A percentile compares a stretch with the other conserved stretches of the same genome.
These are phyloP conservation scores for Plicaturopsis crispa DNA, from an alignment of 768 basidiomycete genomes.

Conservation along the genomic window DNA sequence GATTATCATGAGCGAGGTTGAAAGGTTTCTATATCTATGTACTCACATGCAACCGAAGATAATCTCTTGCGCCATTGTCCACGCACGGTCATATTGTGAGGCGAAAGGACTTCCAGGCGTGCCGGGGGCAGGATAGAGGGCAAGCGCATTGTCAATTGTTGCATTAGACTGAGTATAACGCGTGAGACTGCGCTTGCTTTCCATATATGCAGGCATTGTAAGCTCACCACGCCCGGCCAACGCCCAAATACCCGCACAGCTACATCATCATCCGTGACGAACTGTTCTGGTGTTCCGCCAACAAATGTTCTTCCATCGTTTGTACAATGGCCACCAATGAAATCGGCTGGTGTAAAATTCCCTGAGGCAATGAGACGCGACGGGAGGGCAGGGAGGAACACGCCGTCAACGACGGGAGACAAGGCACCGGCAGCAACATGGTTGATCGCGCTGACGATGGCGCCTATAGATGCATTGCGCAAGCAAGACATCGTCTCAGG, in stretches of 20 bases:
- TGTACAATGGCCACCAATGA: slow-evolving; percentile 33
- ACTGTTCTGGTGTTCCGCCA: slow-evolving; percentile 25
- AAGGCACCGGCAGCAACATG: slow-evolving; percentile 22
- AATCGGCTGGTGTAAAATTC: slow-evolving; percentile 24
- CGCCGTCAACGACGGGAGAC: slow-evolving; percentile 21
- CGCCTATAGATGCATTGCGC: slow-evolving; percentile 18
- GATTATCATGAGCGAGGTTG: not conserved
- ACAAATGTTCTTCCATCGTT: slow-evolving; percentile 36
- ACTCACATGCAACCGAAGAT: slow-evolving; percentile 37
- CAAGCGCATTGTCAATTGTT: slow-evolving; percentile 26
- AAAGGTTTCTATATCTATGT: not conserved
- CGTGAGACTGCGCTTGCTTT: no score
- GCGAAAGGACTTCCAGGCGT: slow-evolving; percentile 26
- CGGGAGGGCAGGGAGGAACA: slow-evolving; percentile 27
- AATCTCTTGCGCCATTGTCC: slow-evolving; percentile 32
- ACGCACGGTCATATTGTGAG: slow-evolving; percentile 32
- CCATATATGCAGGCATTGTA: no score
- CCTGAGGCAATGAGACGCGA: slow-evolving; percentile 26
- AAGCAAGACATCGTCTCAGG: slow-evolving; percentile 15
- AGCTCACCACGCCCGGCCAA: slow-evolving; percentile 28
- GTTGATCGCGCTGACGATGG: slow-evolving; percentile 32
- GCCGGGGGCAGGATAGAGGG: slow-evolving; percentile 29
- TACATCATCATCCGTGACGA: slow-evolving; percentile 29
- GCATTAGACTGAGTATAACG: slow-evolving; percentile 21
- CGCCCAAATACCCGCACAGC: slow-evolving; percentile 24